Evolutionary conservation across 2,329 filamentous ascomycete genomes (phyloP).

Genomic region (Rhinocladiella similis): DNA sequence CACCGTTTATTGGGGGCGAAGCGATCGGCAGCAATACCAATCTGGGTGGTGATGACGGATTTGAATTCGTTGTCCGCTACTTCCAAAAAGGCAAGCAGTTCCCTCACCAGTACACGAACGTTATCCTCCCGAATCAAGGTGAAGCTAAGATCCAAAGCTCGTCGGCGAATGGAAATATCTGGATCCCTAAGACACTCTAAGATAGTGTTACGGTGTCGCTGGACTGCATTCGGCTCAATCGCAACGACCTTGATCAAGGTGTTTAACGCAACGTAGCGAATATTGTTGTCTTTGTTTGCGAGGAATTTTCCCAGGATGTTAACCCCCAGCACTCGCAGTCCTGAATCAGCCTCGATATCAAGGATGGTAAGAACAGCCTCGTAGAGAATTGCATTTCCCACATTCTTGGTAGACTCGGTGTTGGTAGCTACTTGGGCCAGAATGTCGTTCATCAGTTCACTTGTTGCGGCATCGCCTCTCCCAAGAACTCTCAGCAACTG

Average conservation of each 20-base stretch:
- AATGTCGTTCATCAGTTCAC: slow-evolving; percentile 98
- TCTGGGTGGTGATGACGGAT: slow-evolving; percentile 96
- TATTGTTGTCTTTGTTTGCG: slow-evolving; percentile 98
- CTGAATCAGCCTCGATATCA: slow-evolving; percentile 96
- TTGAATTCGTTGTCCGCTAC: slow-evolving; percentile 99
- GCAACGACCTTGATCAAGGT: slow-evolving; percentile 97
- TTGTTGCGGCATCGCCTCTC: slow-evolving; percentile 80
- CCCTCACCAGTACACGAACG: slow-evolving; percentile 87
- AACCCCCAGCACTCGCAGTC: slow-evolving; percentile 87
- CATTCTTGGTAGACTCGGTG: slow-evolving; percentile 96
- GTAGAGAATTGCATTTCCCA: slow-evolving; percentile 96
- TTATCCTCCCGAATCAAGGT: slow-evolving; percentile 97
- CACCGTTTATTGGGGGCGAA: slow-evolving; percentile 96
- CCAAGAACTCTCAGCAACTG: slow-evolving; percentile 82
- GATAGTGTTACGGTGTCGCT: slow-evolving; percentile 95
- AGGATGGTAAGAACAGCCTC: slow-evolving; percentile 96
- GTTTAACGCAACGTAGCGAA: slow-evolving; percentile 95
- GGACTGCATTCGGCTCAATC: slow-evolving; percentile 95
- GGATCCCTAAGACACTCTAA: slow-evolving; percentile 93
- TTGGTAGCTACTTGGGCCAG: slow-evolving; percentile 96
- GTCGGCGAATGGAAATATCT: slow-evolving; percentile 93
- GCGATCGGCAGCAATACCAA: slow-evolving; percentile 92
- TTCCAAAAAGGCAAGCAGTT: slow-evolving; percentile 91
- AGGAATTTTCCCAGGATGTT: slow-evolving; percentile 98
- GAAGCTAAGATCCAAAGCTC: slow-evolving; percentile 96